Evolutionary conservation across 306 rosid species (phyloP), one percentile per base, ranked within the genome.

Genomic region (Comarum palustre): DNA sequence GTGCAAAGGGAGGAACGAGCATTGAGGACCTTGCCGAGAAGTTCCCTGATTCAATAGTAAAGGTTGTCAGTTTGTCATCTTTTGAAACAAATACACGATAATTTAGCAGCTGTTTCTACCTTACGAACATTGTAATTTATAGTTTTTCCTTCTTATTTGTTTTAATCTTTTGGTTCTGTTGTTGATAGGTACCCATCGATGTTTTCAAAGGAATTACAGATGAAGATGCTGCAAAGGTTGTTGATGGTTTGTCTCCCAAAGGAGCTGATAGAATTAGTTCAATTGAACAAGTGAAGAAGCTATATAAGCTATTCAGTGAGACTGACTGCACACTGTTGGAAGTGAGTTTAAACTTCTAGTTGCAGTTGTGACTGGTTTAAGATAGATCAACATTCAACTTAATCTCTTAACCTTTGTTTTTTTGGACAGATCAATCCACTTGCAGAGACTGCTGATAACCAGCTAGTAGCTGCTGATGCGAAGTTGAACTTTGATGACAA

Each of bases 1-100:
- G 99, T 83, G 88, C 79, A 39, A 91, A 94, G 84, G 99, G 99
- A 73, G 99, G 99, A 80, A 94, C 99, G 73, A 94, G 99, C 83
- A 94, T 94, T 58, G 99, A 94, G 84, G 99, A 94, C 78, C 99
- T 94, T 52, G 99, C 99, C 38, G 99, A 94, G 83, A 94, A 94
- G 85, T 94, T 78, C 80, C 99, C 99, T 2, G 96, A 94, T 79
- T 88, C 88, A 91, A 94, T 94, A 79, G 38, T 83, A 43, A 91
- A 94, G 97, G 99, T 94, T 55, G 73, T 77, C 43, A 68, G 60
- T 12, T 60, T 60, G 11, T 14, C 39, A 59, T 60, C 41, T 38
- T 29, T 72, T 34, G n/a, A 57, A 25, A 58, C 63, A 58, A 58
- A 24, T 13, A 14, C 34, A 24, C 64, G 59, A 68, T 75, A 39